Conservation (phyloP, 2,329 filamentous ascomycete genomes). For the Biscogniauxia mediterranea region DNA sequence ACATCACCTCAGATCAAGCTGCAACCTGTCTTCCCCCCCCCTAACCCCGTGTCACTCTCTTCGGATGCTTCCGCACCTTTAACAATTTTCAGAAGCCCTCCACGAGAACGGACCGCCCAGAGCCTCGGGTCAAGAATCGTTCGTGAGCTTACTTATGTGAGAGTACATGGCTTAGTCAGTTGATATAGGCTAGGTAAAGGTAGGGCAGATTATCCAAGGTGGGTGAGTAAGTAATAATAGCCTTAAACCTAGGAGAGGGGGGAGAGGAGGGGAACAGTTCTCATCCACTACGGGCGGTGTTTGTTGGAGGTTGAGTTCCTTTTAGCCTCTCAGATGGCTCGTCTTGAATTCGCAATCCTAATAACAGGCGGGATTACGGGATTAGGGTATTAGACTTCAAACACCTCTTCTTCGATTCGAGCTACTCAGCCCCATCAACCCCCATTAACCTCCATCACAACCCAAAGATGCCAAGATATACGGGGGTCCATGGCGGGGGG, state of each 20-base stretch:
- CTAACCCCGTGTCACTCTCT: not conserved
- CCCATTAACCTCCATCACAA: not conserved
- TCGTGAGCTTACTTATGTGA: not conserved
- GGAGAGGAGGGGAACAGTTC: not conserved
- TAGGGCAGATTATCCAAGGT: too few relatives aligned
- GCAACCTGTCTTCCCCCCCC: not conserved
- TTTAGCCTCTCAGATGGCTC: not conserved
- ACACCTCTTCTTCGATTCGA: not conserved
- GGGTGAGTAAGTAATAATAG: too few relatives aligned
- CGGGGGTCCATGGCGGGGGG: not conserved
- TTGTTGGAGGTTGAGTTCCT: not conserved
- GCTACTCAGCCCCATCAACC: not conserved
- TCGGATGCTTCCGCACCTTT: not conserved
- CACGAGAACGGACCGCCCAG: not conserved
- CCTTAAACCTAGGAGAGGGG: too few relatives aligned
- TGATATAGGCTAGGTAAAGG: not conserved
- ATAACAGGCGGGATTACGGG: not conserved
- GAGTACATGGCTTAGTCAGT: not conserved
- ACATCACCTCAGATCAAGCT: not conserved
- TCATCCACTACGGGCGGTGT: not conserved
- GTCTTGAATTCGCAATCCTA: not conserved
- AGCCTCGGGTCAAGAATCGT: not conserved
- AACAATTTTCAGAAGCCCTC: not conserved
- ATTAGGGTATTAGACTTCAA: not conserved
- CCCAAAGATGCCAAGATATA: not conserved